A percentile compares a stretch with the other conserved stretches of the same genome.
These are phyloP conservation scores for Solanum peruvianum DNA, from an alignment of 257 asterid genomes.

Conservation along the genomic window DNA sequence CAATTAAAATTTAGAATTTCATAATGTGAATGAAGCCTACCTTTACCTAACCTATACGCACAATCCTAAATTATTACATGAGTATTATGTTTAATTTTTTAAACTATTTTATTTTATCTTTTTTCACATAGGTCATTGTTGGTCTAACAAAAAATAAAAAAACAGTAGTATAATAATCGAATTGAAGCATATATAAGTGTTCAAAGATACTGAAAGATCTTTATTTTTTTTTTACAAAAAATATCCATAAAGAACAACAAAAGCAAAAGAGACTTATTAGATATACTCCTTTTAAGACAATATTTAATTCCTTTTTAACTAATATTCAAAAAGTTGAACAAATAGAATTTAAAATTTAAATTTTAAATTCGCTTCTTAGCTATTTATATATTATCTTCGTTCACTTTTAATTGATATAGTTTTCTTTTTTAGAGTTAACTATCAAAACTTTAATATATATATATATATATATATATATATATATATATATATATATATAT, in stretches of 20 bases:
- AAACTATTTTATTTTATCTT: neutral
- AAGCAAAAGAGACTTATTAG: neutral
- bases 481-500: too few relatives aligned
- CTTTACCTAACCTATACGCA: neutral
- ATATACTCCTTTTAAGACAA: neutral
- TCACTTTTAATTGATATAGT: too few relatives aligned
- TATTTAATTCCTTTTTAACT: neutral
- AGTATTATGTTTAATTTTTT: neutral
- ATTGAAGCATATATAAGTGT: neutral
- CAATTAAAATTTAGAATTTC: neutral
- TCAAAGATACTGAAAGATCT: neutral
- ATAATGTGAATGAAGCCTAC: neutral
- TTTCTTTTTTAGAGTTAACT: too few relatives aligned
- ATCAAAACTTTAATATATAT: too few relatives aligned
- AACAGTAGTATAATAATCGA: too few relatives aligned
- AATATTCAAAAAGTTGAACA: neutral
- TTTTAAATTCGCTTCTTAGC: too few relatives aligned
- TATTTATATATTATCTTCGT: too few relatives aligned
- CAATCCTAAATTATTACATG: neutral
- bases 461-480: too few relatives aligned
- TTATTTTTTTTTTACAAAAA: neutral
- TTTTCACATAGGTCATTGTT: neutral
- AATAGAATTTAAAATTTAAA: too few relatives aligned
- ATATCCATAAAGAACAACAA: neutral
- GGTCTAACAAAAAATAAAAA: neutral